Evolutionary conservation across 2,329 filamentous ascomycete genomes (phyloP), one percentile per base, ranked within the genome.

Genomic region (Sporothrix sp.): DNA sequence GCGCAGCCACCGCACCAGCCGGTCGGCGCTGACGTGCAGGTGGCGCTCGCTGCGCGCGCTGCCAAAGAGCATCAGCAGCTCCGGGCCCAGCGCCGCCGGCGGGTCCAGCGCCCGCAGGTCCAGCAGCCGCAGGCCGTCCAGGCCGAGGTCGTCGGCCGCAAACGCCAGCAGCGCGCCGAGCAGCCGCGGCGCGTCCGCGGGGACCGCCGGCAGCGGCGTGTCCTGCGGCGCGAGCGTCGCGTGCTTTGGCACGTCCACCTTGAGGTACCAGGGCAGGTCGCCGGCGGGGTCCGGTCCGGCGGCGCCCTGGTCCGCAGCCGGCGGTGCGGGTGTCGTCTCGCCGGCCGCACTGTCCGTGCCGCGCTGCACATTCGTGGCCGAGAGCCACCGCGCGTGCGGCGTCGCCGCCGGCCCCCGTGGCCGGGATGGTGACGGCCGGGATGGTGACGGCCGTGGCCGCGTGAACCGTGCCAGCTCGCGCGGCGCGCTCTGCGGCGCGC

Each of bases 41-140:
- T 98, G 93, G 48, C 91, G 89, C 65, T 96, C 87, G 60, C 87
- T 94, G 52, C 93, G 84, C 13, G 91, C 87, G 8, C 89, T 95
- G 36, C 85, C 89, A 56, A 98, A 81, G 27, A 98, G 69, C 93
- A 97, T 97, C 49, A 98, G 76, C 25, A 96, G 75, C 60, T 91
- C 90, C 2, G 87, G 80, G 1, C 93, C 93, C 1, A 98, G 75
- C 0, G 90, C 90, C 0, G 91, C 83, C 0, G 90, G 86, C 1
- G 90, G 89, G 59, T 96, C 86, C 45, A 97, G 74, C 33, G 79
- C 71, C 51, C 93, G 87, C 28, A 98, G 73, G 62, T 98, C 93
- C 43, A 95, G 73, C 6, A 98, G 68, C 1, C 75, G 75, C 42
- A 98, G 72, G 51, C 89, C 79, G 62, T 96, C 88, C 36, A 98